phyloP scores from a whole-genome alignment of 2,329 filamentous ascomycete genomes.

The Claviceps capensis region DNA sequence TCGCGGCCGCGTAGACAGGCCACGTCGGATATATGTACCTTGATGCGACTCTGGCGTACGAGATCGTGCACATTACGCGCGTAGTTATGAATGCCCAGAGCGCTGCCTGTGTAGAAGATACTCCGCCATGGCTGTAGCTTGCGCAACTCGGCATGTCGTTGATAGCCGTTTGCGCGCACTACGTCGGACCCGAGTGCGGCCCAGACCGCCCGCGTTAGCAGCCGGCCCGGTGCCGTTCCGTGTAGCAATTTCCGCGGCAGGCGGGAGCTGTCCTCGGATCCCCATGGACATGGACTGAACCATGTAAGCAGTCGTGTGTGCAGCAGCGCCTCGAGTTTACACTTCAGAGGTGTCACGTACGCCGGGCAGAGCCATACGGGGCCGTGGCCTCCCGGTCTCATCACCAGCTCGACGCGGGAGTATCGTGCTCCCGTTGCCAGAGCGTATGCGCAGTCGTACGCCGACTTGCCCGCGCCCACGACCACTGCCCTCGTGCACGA shows the following conservation, averaged over 20 bases:
- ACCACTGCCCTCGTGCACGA: constrained; percentile 27
- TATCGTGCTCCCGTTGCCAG: constrained; percentile 24
- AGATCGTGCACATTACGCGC: constrained; percentile 40
- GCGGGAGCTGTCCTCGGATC: constrained; percentile 35
- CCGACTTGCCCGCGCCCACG: constrained; percentile 43
- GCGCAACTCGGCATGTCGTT: constrained; percentile 23
- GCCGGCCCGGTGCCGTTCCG: constrained; percentile 32
- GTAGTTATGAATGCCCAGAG: neutral
- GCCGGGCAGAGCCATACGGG: constrained; percentile 40
- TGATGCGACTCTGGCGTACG: constrained; percentile 32
- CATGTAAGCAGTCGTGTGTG: constrained; percentile 43
- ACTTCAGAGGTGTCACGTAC: constrained; percentile 47
- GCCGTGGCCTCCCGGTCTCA: constrained; percentile 35
- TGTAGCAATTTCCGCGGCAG: constrained; percentile 34
- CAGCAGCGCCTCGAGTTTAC: constrained; percentile 43
- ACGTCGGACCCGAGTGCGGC: constrained; percentile 32
- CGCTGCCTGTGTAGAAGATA: neutral
- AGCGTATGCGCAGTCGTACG: constrained; percentile 43
- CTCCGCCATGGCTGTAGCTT: neutral
- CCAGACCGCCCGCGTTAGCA: constrained; percentile 36
- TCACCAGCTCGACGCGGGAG: constrained; percentile 32
- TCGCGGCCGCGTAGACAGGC: constrained; percentile 22
- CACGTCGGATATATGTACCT: constrained; percentile 34
- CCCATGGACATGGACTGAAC: constrained; percentile 55
- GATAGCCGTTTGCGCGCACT: constrained; percentile 29